Base-by-base conservation (phyloP, 2,329 filamentous ascomycete genomes). In the Sclerotinia borealis region DNA sequence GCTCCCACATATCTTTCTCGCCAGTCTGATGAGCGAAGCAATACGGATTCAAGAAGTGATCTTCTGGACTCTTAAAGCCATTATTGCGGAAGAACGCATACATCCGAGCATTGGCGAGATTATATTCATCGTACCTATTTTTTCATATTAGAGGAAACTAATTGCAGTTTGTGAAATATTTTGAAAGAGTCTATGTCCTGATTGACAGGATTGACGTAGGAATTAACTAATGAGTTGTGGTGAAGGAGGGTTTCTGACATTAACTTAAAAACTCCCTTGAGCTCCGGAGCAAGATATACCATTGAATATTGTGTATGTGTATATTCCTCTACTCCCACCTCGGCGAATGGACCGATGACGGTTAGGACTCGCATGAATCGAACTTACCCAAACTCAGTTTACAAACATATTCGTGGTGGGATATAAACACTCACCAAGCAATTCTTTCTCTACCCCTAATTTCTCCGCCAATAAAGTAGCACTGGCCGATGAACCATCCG, bases 1-100 rank as follows among this genome's bases (percentile, higher is more conserved):
- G 66, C 37, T 73, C 71, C 63, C 67, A 74, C 64, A 73, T 71
- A 11, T 61, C 60, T n/a, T 67, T 54, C 25, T 66, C 68, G 3
- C 68, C 61, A 22, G 71, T 70, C 29, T 66, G 48, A 47, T 73
- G 68, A 11, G 69, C 70, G 25, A 66, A 70, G 34, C 68, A 70
- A 66, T 72, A 74, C 22, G 72, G 71, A 43, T 71, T 72, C 27
- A 68, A 66, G 8, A 43, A 61, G 9, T 59, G 41, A 11, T 69
- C 68, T 9, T 61, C 63, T n/a, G 71, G 69, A 36, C 62, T 70
- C 37, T 51, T 61, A 41, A 65, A 72, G 9, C 65, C 68, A 50
- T 68, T 64, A 10, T 68, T 51, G 22, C 62, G 63, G 48, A 71
- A 68, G 56, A 69, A 73, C 34, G 70, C 66, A 41, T 61, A 63